phyloP scores from a whole-genome alignment of 129 eudicot species.

The Chrysanthemum lavandulifolium region DNA sequence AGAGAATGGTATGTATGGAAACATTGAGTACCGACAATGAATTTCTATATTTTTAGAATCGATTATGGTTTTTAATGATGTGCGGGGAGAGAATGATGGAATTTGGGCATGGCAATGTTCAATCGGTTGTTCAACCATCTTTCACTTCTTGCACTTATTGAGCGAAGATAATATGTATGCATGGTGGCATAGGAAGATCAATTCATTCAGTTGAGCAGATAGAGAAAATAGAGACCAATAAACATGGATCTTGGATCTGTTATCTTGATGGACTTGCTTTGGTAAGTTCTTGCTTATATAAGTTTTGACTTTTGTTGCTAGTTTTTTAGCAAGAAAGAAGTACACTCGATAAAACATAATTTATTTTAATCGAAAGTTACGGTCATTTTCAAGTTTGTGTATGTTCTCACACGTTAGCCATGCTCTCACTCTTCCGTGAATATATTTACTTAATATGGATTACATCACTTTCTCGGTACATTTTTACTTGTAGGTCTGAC shows the following conservation, averaged over 20 bases:
- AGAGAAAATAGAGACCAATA: slow-evolving; percentile 91
- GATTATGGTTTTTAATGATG: background rate
- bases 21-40: background rate
- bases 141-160: slow-evolving; percentile 89
- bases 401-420: background rate
- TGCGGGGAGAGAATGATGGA: slow-evolving; percentile 94
- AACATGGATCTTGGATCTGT: slow-evolving; percentile 98
- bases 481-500: slow-evolving; percentile 70
- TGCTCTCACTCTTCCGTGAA: background rate
- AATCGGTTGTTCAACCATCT: slow-evolving; percentile 84
- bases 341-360: background rate
- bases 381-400: background rate
- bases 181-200: slow-evolving; percentile 98
- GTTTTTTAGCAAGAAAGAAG: background rate
- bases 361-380: background rate
- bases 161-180: slow-evolving; percentile 95
- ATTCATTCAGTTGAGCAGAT: slow-evolving; percentile 91
- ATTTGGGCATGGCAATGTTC: slow-evolving; percentile 97
- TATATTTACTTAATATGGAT: too few species aligned
- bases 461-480: slow-evolving; percentile 5
- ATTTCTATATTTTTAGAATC: background rate
- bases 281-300: slow-evolving; percentile 41
- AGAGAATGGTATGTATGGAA: slow-evolving; percentile 73
- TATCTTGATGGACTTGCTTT: slow-evolving; percentile 84
- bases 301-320: slow-evolving; percentile 2